A percentile compares a stretch with the other conserved stretches of the same genome.
These are phyloP conservation scores for Pneumocystis oryctolagi DNA, from an alignment of 1,139 yeast genomes.

Conservation along the genomic window DNA sequence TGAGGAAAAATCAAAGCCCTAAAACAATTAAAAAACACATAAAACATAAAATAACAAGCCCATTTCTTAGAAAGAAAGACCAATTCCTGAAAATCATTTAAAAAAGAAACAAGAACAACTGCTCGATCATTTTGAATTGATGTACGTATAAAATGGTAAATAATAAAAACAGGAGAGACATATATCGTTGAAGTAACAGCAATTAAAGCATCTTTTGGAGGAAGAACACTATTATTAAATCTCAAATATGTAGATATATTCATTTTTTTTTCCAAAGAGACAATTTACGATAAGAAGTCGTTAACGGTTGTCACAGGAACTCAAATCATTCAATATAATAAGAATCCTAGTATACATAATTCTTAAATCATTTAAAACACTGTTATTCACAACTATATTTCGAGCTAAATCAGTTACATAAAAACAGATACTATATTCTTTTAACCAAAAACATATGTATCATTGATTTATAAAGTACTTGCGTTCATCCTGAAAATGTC, in stretches of 20 bases:
- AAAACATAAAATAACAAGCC: conserved; percentile 5
- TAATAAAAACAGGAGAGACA: neutral
- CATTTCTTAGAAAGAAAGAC: conserved; percentile 5
- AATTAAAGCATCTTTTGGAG: neutral
- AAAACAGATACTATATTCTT: neutral
- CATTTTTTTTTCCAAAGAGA: no score
- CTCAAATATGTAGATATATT: conserved; percentile 10
- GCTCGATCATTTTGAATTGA: neutral
- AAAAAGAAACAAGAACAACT: conserved; percentile 13
- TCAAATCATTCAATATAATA: no score
- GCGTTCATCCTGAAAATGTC: neutral
- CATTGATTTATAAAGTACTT: neutral
- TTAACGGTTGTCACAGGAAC: conserved; percentile 4
- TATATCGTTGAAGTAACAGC: neutral
- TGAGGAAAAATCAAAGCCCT: conserved; percentile 2
- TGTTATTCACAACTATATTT: no score
- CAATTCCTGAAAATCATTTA: conserved; percentile 10
- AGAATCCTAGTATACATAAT: neutral
- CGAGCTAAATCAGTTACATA: neutral
- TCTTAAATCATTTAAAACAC: neutral
- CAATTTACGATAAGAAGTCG: no score
- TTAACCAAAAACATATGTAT: neutral
- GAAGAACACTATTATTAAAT: conserved; percentile 4
- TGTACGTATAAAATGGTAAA: neutral
- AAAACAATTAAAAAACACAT: neutral